Conservation (phyloP, 352 stramenopile species). For the Saprolegnia diclina region DNA sequence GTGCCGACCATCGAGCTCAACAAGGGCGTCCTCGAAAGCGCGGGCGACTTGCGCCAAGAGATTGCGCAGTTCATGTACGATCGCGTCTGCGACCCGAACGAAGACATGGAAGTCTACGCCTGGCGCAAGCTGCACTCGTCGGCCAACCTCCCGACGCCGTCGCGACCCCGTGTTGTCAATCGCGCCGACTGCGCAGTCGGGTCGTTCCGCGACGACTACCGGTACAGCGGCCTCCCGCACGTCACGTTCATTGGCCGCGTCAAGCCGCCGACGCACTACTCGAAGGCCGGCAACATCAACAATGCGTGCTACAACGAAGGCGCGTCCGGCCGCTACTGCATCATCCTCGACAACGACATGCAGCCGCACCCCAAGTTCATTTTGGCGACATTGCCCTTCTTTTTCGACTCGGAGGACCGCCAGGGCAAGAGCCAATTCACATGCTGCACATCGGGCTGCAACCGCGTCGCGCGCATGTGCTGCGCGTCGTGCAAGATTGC, state of each 20-base stretch:
- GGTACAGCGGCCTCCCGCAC: conserved; percentile 69
- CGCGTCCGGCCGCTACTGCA: conserved; percentile 62
- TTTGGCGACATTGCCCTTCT: conserved; percentile 72
- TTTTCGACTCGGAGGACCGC: conserved; percentile 81
- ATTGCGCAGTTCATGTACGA: conserved; percentile 87
- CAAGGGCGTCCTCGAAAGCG: conserved; percentile 68
- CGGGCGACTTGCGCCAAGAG: conserved; percentile 73
- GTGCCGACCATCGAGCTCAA: conserved; percentile 57
- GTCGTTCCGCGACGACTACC: conserved; percentile 82
- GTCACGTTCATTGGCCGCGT: conserved; percentile 75
- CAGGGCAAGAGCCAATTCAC: conserved; percentile 73
- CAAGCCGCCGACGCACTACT: conserved; percentile 69
- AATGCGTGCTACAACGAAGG: conserved; percentile 87
- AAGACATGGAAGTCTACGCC: conserved; percentile 83
- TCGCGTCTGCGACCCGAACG: conserved; percentile 76
- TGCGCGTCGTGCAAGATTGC: conserved; percentile 81
- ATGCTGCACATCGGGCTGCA: conserved; percentile 67
- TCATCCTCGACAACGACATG: conserved; percentile 83
- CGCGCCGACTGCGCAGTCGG: conserved; percentile 67
- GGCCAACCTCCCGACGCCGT: conserved; percentile 64
- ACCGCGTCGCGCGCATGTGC: conserved; percentile 77
- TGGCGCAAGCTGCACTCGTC: conserved; percentile 83
- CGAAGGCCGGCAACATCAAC: conserved; percentile 87
- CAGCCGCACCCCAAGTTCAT: conserved; percentile 82
- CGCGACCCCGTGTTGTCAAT: conserved; percentile 65